phyloP scores from a whole-genome alignment of 148 eudicot species.

The Agrostemma githago region DNA sequence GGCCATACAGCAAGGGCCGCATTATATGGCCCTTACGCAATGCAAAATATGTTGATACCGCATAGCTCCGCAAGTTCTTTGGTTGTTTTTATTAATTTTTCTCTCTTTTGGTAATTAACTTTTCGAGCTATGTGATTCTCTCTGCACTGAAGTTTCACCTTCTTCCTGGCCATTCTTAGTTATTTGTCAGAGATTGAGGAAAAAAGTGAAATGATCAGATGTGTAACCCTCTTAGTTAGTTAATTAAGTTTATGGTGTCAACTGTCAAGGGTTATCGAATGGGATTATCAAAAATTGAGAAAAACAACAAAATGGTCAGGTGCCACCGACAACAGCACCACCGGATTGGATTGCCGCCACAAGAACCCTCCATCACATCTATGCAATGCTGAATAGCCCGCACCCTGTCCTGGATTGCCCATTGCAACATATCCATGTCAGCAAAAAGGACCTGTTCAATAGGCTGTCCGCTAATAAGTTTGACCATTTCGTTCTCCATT shows the following conservation, averaged over 20 bases:
- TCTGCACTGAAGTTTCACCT: conserved; percentile 18
- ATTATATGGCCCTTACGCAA: not conserved
- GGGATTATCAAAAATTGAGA: not conserved
- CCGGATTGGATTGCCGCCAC: too few relatives aligned
- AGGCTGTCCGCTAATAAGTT: too few relatives aligned
- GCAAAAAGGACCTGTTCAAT: too few relatives aligned
- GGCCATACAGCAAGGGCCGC: not conserved
- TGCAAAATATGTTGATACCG: not conserved
- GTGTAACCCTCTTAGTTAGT: too few relatives aligned
- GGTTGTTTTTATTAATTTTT: conserved; percentile 16
- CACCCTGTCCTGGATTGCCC: too few relatives aligned
- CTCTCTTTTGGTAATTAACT: conserved; percentile 13
- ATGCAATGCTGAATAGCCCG: too few relatives aligned
- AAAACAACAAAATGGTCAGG: not conserved
- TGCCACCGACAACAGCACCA: too few relatives aligned
- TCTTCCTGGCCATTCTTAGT: conserved; percentile 18
- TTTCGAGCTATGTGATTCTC: conserved; percentile 12
- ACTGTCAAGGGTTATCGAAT: too few relatives aligned
- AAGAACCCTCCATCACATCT: too few relatives aligned
- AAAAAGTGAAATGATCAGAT: not conserved
- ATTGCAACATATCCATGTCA: too few relatives aligned
- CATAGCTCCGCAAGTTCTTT: not conserved
- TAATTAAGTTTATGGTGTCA: too few relatives aligned
- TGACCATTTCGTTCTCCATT: too few relatives aligned
- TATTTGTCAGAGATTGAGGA: not conserved